Evolutionary conservation across 2,329 filamentous ascomycete genomes (phyloP).

Genomic region (Fusarium sp.): DNA sequence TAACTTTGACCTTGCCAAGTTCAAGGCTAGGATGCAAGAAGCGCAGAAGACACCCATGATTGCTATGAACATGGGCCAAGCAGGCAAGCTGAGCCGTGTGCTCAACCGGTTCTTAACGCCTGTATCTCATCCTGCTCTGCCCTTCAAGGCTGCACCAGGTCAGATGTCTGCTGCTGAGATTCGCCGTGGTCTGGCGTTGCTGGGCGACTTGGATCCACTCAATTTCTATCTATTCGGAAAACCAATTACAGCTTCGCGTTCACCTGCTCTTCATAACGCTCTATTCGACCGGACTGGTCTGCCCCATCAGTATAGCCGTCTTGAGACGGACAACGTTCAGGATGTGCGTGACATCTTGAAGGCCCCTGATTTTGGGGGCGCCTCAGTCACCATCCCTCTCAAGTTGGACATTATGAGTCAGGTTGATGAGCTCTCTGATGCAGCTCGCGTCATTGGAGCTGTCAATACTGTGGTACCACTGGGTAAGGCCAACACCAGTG

Average conservation of each 20-base stretch:
- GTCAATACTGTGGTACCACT: conserved; percentile 90
- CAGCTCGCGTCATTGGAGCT: conserved; percentile 85
- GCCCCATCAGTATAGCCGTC: conserved; percentile 80
- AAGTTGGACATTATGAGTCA: conserved; percentile 88
- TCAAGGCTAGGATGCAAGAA: conserved; percentile 78
- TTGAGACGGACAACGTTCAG: conserved; percentile 75
- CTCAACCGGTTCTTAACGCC: conserved; percentile 94
- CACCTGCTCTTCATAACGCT: conserved; percentile 88
- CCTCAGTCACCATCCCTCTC: conserved; percentile 93
- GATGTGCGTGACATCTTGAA: conserved; percentile 73
- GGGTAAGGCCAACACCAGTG: conserved; percentile 47
- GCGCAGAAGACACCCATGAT: conserved; percentile 86
- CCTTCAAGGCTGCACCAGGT: conserved; percentile 91
- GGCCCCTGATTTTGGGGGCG: conserved; percentile 82
- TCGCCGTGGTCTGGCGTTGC: conserved; percentile 76
- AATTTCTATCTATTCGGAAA: conserved; percentile 89
- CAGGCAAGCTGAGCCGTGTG: conserved; percentile 88
- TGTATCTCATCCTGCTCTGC: conserved; percentile 87
- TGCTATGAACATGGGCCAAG: conserved; percentile 91
- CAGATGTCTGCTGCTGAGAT: conserved; percentile 93
- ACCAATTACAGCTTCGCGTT: conserved; percentile 83
- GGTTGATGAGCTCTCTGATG: conserved; percentile 80
- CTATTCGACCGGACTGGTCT: conserved; percentile 81
- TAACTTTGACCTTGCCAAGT: conserved; percentile 84
- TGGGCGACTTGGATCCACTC: conserved; percentile 79